Conservation (phyloP, 2,329 filamentous ascomycete genomes). For the Nemania bipapillata region DNA sequence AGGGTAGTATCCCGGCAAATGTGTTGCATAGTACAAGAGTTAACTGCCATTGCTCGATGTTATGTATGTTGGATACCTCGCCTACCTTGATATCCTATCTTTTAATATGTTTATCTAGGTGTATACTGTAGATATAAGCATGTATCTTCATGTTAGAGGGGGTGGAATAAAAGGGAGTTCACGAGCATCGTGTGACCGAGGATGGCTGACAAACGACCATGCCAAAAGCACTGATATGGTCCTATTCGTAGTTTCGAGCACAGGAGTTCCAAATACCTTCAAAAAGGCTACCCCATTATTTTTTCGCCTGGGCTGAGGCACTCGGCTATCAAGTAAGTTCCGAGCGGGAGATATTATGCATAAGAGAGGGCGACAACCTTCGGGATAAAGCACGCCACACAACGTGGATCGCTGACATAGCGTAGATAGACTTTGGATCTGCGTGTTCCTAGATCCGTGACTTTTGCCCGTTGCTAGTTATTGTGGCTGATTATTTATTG, state of each 20-base stretch:
- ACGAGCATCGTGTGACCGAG: not conserved
- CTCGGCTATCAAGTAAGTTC: not conserved
- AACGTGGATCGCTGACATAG: not conserved
- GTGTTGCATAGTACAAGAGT: not conserved
- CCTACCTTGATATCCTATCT: not conserved
- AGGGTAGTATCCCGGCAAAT: slow-evolving; percentile 4
- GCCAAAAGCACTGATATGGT: not conserved
- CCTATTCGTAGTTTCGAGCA: too few relatives aligned
- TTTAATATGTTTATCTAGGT: not conserved
- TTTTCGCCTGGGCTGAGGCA: not conserved
- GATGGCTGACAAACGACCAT: not conserved
- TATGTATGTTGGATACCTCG: not conserved
- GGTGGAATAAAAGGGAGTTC: not conserved
- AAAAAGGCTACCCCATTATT: not conserved
- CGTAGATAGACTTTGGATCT: not conserved
- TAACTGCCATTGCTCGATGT: not conserved
- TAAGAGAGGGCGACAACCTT: not conserved
- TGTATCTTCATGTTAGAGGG: too few relatives aligned
- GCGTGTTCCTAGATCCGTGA: not conserved
- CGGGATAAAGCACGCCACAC: not conserved
- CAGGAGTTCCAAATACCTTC: not conserved
- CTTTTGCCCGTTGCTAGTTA: not conserved
- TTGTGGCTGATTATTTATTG: slow-evolving; percentile 1
- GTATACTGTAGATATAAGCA: too few relatives aligned
- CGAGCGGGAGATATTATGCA: not conserved